These are phyloP conservation scores for Alopecurus myosuroides DNA, from an alignment of 176 grass and related monocot species.

Conservation along the genomic window DNA sequence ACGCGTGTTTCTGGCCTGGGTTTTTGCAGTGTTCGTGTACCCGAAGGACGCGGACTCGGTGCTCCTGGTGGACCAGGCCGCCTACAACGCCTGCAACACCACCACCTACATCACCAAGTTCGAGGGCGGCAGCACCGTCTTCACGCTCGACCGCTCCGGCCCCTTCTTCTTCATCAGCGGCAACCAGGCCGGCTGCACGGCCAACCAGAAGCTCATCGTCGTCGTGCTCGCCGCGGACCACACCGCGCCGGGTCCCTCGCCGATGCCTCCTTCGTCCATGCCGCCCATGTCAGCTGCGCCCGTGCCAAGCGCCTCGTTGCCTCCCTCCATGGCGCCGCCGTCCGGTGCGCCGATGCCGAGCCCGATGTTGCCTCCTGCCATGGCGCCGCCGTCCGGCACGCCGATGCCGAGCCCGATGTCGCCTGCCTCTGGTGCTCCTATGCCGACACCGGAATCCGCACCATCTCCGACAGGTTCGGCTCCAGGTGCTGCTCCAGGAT, in stretches of 20 bases:
- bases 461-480: neutral
- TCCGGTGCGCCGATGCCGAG: neutral
- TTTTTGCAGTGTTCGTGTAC: conserved; percentile 63
- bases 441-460: neutral
- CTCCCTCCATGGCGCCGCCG: neutral
- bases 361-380: neutral
- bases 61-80: conserved; percentile 46
- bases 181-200: conserved; percentile 47
- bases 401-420: neutral
- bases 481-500: conserved; percentile 4
- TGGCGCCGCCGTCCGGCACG: neutral
- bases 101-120: conserved; percentile 29
- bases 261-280: neutral
- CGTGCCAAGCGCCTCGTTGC: neutral
- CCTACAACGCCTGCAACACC: conserved; percentile 76
- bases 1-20: too few species aligned
- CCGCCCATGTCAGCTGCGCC: neutral
- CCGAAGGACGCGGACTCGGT: conserved; percentile 56
- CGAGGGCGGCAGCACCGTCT: conserved; percentile 55
- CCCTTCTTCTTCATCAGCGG: conserved; percentile 84
- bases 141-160: conserved; percentile 59
- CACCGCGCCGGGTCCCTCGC: neutral
- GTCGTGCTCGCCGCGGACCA: conserved; percentile 45
- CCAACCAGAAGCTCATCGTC: conserved; percentile 56
- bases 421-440: neutral